These are phyloP conservation scores for Oryza longistaminata DNA, from an alignment of 176 grass and related monocot genomes.

Conservation along the genomic window DNA sequence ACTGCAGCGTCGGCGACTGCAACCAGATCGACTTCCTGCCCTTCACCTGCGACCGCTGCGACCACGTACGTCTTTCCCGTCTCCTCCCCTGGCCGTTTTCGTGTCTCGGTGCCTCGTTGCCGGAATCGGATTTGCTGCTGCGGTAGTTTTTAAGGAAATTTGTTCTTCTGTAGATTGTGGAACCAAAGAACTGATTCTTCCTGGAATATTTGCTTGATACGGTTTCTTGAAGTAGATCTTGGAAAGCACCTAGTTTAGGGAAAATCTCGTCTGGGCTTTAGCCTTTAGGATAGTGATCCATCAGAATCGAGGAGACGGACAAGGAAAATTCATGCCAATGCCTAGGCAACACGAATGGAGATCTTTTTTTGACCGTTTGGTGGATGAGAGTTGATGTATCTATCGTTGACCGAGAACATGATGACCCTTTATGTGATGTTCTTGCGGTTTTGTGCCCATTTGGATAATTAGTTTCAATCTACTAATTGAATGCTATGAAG, in stretches of 20 bases:
- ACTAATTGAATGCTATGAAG: neutral
- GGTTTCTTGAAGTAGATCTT: conserved; percentile 21
- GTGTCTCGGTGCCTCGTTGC: neutral
- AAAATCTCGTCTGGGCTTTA: neutral
- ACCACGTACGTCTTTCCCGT: conserved; percentile 49
- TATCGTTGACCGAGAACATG: neutral
- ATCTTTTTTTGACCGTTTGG: neutral
- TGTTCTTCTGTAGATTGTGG: neutral
- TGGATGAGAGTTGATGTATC: neutral
- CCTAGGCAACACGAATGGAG: neutral
- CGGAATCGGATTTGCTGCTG: neutral
- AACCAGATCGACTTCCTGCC: conserved; percentile 93
- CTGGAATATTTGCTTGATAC: neutral
- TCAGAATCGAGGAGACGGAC: neutral
- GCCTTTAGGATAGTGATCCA: conserved; percentile 2
- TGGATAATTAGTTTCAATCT: conserved; percentile 17
- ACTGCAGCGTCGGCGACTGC: conserved; percentile 96
- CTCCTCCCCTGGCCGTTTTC: neutral
- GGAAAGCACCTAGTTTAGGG: neutral
- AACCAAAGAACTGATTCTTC: neutral
- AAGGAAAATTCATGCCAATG: conserved; percentile 2
- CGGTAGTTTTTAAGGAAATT: neutral
- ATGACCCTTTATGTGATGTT: neutral
- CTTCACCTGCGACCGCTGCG: conserved; percentile 96
- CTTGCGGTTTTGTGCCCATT: conserved; percentile 1